Evolutionary conservation across 2,329 filamentous ascomycete genomes (phyloP).

Genomic region (Venturia asperata): DNA sequence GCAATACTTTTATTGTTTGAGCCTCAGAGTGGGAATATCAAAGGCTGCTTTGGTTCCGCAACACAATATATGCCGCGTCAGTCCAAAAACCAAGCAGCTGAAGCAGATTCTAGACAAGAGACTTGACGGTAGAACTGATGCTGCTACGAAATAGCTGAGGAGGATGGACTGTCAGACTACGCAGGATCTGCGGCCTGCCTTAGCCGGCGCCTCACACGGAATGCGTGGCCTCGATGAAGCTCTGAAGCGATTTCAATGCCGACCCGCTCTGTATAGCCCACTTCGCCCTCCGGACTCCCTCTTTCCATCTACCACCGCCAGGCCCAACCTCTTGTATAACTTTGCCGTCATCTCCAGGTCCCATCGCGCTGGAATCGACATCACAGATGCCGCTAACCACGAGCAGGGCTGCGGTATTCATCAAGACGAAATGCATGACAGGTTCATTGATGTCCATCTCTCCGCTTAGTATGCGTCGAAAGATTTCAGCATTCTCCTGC

Average conservation of each 20-base stretch:
- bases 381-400: conserved; percentile 84
- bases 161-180: not conserved
- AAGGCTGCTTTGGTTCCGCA: too few species aligned
- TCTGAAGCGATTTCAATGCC: conserved; percentile 74
- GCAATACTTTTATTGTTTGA: not conserved
- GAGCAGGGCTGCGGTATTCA: conserved; percentile 85
- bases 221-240: conserved; percentile 75
- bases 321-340: conserved; percentile 79
- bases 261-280: conserved; percentile 83
- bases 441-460: conserved; percentile 70
- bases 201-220: not conserved
- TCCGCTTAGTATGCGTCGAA: conserved; percentile 68
- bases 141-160: not conserved
- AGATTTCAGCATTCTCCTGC: conserved; percentile 76
- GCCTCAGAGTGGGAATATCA: not conserved
- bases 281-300: conserved; percentile 77
- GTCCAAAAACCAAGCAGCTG: not conserved
- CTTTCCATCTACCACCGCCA: conserved; percentile 86
- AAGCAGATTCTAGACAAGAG: not conserved
- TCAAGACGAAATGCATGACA: conserved; percentile 85
- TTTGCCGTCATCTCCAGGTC: conserved; percentile 68
- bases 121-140: not conserved
- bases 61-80: not conserved
- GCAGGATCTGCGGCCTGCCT: not conserved
- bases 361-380: conserved; percentile 71